Conservation (phyloP, 1,139 yeast species). For the Protomyces inundatus region DNA sequence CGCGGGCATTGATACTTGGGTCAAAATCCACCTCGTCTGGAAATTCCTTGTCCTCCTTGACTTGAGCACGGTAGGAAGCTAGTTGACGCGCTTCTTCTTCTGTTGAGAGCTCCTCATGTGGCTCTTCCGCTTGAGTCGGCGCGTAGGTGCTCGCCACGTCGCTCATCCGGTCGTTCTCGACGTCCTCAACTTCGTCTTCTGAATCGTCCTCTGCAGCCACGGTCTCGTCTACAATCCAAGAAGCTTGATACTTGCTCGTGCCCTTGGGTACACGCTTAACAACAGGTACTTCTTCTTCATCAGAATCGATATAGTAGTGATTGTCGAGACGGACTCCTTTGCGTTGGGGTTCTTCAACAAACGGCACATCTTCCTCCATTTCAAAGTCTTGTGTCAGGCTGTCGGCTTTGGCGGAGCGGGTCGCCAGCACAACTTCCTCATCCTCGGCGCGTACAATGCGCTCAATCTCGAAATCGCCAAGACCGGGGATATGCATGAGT, state of each 20-base stretch:
- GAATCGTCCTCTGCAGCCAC: constrained; percentile 46
- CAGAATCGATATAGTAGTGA: constrained; percentile 53
- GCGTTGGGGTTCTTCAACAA: constrained; percentile 39
- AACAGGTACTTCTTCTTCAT: constrained; percentile 36
- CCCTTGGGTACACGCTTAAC: constrained; percentile 68
- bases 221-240: constrained; percentile 66
- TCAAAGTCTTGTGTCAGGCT: constrained; percentile 49
- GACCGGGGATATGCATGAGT: constrained; percentile 77
- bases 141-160: constrained; percentile 37
- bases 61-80: constrained; percentile 60
- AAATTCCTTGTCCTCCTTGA: constrained; percentile 74
- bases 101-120: constrained; percentile 66
- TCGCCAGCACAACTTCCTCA: constrained; percentile 34
- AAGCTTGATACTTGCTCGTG: constrained; percentile 87
- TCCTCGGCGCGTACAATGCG: constrained; percentile 49
- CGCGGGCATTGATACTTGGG: constrained; percentile 70
- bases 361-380: constrained; percentile 47
- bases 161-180: constrained; percentile 35
- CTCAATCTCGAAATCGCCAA: constrained; percentile 80
- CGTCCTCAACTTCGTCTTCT: constrained; percentile 37
- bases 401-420: constrained; percentile 57
- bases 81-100: constrained; percentile 82
- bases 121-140: constrained; percentile 53
- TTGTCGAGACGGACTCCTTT: constrained; percentile 68
- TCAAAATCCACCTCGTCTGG: constrained; percentile 90